A percentile compares a stretch with the other conserved stretches of the same genome.
Conservation (phyloP, 2,329 filamentous ascomycete species). For the Parafenestella ontariensis region DNA sequence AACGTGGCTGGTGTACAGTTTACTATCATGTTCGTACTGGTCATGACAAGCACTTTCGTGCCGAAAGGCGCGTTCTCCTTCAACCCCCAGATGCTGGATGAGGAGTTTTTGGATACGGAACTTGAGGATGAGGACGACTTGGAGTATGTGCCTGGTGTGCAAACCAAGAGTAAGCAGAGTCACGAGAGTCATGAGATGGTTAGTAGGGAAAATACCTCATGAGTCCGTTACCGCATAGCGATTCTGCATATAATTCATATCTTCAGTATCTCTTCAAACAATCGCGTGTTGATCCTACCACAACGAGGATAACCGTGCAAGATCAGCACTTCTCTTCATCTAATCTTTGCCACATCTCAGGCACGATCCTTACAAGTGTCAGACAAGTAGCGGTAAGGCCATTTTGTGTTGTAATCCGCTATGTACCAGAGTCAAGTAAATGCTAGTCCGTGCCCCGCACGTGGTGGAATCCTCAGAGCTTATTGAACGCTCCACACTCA, state of each 20-base stretch:
- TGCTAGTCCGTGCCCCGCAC: constrained; percentile 4
- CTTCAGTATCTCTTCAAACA: no score
- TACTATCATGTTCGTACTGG: constrained; percentile 52
- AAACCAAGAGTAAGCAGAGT: constrained; percentile 25
- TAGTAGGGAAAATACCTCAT: constrained; percentile 25
- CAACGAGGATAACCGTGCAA: not conserved
- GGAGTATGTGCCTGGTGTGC: constrained; percentile 28
- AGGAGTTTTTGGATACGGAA: constrained; percentile 48
- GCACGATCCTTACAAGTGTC: not conserved
- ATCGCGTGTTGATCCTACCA: not conserved
- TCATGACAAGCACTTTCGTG: constrained; percentile 56
- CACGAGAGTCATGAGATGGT: constrained; percentile 32
- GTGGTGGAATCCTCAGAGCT: constrained; percentile 9
- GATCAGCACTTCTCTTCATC: not conserved
- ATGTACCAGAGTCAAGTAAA: not conserved
- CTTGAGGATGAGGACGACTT: constrained; percentile 35
- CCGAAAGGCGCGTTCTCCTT: constrained; percentile 54
- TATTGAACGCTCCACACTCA: constrained; percentile 9
- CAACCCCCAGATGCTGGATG: constrained; percentile 54
- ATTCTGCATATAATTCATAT: not conserved
- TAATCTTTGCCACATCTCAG: not conserved
- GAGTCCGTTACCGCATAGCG: constrained; percentile 1
- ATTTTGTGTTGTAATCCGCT: not conserved
- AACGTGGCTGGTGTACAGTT: constrained; percentile 59
- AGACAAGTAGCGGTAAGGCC: not conserved